Conservation (phyloP, 2,329 filamentous ascomycete species). For the Fusarium sp. region DNA sequence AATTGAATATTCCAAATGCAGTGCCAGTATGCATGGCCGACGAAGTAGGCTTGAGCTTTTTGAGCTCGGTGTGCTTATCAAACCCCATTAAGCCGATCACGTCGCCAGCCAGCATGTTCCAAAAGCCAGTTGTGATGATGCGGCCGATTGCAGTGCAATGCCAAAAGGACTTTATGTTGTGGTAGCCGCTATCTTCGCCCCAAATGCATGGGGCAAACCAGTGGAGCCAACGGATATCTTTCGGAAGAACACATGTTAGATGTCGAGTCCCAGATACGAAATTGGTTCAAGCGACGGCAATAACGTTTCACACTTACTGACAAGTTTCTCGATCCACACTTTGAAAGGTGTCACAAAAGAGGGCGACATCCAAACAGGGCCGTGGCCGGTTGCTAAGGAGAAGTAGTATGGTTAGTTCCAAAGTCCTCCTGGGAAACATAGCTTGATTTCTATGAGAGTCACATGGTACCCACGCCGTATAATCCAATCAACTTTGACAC, state of each 20-base stretch:
- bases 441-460: too few relatives aligned
- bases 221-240: background rate
- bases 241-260: background rate
- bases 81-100: slow-evolving; percentile 60
- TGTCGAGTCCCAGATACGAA: fast-evolving
- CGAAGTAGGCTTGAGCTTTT: slow-evolving; percentile 56
- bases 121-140: slow-evolving; percentile 53
- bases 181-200: slow-evolving; percentile 5
- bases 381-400: background rate
- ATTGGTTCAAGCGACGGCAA: fast-evolving
- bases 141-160: slow-evolving; percentile 6
- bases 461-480: background rate
- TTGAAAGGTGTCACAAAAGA: background rate
- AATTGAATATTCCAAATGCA: slow-evolving; percentile 66
- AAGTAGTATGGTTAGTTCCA: background rate
- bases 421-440: too few relatives aligned
- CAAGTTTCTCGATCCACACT: slow-evolving; percentile 4
- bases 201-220: slow-evolving; percentile 13
- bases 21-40: slow-evolving; percentile 61
- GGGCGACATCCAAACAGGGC: slow-evolving; percentile 16
- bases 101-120: slow-evolving; percentile 60
- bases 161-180: background rate
- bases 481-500: slow-evolving; percentile 39
- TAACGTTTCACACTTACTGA: fast-evolving
- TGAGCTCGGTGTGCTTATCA: slow-evolving; percentile 53